These are phyloP conservation scores for Przewalskia tangutica DNA, from an alignment of 257 asterid genomes.

Conservation along the genomic window DNA sequence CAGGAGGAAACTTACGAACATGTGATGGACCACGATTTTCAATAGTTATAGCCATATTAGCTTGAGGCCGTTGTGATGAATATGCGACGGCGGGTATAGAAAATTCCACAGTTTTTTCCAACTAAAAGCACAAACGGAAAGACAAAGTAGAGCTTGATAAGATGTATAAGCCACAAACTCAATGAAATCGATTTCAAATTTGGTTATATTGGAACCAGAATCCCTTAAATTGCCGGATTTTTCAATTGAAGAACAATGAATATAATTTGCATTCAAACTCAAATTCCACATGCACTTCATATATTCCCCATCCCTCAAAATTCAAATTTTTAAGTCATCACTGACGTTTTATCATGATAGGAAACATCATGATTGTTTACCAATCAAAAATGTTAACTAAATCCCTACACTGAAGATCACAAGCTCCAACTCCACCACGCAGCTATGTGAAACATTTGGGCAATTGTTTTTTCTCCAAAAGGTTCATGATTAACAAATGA, in stretches of 20 bases:
- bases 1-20: constrained; percentile 29
- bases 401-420: not conserved
- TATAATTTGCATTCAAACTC: not conserved
- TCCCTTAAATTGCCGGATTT: not conserved
- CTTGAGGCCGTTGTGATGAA: constrained; percentile 43
- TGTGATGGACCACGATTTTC: constrained; percentile 44
- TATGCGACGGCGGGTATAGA: constrained; percentile 37
- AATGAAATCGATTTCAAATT: not conserved
- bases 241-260: not conserved
- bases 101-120: constrained; percentile 66
- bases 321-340: not conserved
- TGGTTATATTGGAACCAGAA: not conserved
- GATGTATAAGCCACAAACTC: not conserved
- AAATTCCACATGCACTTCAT: not conserved
- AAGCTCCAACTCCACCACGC: not conserved
- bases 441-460: not conserved
- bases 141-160: constrained; percentile 1
- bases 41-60: constrained; percentile 31
- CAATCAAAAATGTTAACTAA: not conserved
- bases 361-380: not conserved
- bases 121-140: constrained; percentile 29
- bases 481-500: not conserved
- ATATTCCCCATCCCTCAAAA: not conserved
- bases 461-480: not conserved
- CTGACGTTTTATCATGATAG: no score